phyloP scores from a whole-genome alignment of 805 yeast genomes.

The Pichia deserticola region DNA sequence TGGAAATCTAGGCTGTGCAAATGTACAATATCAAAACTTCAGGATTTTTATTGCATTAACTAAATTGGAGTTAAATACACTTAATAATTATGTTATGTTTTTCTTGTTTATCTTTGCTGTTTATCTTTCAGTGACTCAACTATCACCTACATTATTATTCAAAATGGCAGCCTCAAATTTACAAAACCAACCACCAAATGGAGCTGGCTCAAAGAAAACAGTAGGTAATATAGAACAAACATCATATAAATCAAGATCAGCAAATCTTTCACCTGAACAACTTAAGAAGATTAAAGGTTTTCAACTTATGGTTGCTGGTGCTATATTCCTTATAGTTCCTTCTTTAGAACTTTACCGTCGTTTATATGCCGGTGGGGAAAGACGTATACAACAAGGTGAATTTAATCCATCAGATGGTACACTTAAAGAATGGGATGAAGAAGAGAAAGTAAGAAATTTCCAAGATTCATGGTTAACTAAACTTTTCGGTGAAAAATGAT shows the following conservation, averaged over 20 bases:
- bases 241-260: constrained; percentile 8
- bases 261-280: constrained; percentile 17
- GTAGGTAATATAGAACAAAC: background rate
- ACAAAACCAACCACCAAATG: background rate
- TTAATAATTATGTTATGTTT: no score
- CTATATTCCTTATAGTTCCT: constrained; percentile 24
- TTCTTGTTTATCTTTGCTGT: no score
- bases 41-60: no score
- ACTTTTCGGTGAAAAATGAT: constrained; percentile 37
- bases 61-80: no score
- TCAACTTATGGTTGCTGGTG: constrained; percentile 28
- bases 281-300: constrained; percentile 19
- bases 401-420: constrained; percentile 37
- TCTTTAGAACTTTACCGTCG: constrained; percentile 27
- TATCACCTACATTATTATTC: no score
- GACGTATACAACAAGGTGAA: constrained; percentile 40
- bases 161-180: background rate
- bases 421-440: constrained; percentile 35
- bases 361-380: constrained; percentile 33
- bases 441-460: constrained; percentile 34
- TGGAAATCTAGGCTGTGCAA: no score
- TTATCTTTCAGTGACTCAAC: no score
- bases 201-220: background rate
- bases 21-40: no score
- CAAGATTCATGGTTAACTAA: constrained; percentile 32